Base-by-base conservation (phyloP, 805 yeast species). In the Cyberlindnera maclurae region DNA sequence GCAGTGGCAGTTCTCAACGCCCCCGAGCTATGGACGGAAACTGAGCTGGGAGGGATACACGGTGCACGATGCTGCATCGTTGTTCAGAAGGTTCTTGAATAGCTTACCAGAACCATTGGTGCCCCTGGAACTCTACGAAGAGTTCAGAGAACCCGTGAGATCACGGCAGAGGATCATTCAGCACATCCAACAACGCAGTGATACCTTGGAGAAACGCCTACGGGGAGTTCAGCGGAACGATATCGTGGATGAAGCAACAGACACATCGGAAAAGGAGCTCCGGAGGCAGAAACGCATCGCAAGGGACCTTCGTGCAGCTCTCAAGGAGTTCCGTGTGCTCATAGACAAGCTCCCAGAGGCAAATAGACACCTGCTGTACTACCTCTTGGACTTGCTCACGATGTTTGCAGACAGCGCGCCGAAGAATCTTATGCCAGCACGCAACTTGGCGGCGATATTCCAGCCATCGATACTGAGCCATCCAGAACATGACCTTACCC, bases 391-490 rank as follows among this genome's bases (percentile, higher is more conserved):
- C 59, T 65, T 93, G 47, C 67, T 93, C 42, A 82, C 95, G 12
- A 74, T 88, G 64, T 94, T 93, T 52, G 82, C 88, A 31, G 76
- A 82, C 42, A 80, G 83, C 52, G 72, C 94, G 12, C 75, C 73
- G 36, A 75, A 75, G 43, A 93, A 89, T 58, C 67, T 86, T 46
- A 93, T 93, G 99, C 79, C 96, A 2, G 85, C 95, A 1, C 75
- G 87, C 51, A 93, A 93, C 57, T 66, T 93, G 46, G 95, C 97
- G 1, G 96, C 97, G 2, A 85, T 93, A 41, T 93, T 93, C 65
- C 98, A 93, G 63, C 97, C 98, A 3, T 84, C 96, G n/a, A 78
- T 93, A 13, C 67, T 93, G 38, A 83, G 95, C 9, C 97, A 90
- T 59, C 95, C 96, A 5, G 74, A 72, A 47, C 97, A 93, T 59